Base-by-base conservation (phyloP, 495 filamentous ascomycete genomes). In the Elasticomyces elasticus region DNA sequence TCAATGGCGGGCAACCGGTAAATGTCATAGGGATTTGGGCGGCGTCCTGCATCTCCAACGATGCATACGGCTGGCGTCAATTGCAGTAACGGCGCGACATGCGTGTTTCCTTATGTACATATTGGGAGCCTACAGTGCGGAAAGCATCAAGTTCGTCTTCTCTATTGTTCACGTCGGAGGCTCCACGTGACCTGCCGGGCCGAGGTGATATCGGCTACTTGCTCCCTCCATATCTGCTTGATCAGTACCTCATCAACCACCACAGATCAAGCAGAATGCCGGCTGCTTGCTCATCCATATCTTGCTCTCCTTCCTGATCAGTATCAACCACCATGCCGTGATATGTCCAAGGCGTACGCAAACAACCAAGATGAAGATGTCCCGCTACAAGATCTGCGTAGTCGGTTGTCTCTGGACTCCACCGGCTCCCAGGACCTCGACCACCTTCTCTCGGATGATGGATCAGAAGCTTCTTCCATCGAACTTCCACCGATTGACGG, bases 401-500 rank as follows among this genome's bases (percentile, higher is more conserved):
- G n/a, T 9, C 50, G 49, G 31, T 5, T n/a, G n/a, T 52, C 50
- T 28, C 11, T n/a, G 1, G 50, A 52, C 50, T 42, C 50, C 41
- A 43, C 50, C 10, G 31, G 11, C 17, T 54, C 51, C n/a, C 23
- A 17, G 6, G 51, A 46, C 19, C 24, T 54, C 10, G 51, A 35
- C 40, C 38, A 47, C 28, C 28, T 54, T 12, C 13, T 54, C n/a
- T 46, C 51, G 22, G 42, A 45, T 19, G 40, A 46, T 19, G 35
- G 30, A 20, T 5, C 4, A 22, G 35, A 42, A 5, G 27, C 37
- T 28, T 35, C 35, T 10, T 46, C 40, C 26, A 1, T n/a, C 25
- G 30, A 26, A 1, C 51, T 55, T 10, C 57, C 58, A 9, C 52
- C 60, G 2, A 35, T 51, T 27, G 58, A 63, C 38, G 31, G 52